These are phyloP conservation scores for Hypoxylon lienhwacheense DNA, from an alignment of 495 filamentous ascomycete genomes.

Conservation along the genomic window DNA sequence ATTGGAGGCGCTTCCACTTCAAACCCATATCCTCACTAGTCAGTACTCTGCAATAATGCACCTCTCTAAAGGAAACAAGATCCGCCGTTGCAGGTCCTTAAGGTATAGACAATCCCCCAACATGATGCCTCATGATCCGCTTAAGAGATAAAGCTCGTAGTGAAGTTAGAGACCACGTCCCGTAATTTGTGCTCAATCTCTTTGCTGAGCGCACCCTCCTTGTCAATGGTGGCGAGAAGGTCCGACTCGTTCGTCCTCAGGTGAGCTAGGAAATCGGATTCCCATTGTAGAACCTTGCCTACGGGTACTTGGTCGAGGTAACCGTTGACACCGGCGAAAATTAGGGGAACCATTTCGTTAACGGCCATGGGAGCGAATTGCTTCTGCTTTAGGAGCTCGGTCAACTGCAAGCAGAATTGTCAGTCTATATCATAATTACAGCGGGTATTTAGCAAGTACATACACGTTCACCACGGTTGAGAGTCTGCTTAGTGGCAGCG, in stretches of 20 bases:
- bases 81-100: conserved; percentile 37
- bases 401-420: conserved; percentile 56
- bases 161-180: conserved; percentile 78
- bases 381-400: conserved; percentile 99
- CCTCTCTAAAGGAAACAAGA: conserved; percentile 51
- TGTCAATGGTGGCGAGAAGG: conserved; percentile 83
- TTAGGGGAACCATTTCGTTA: conserved; percentile 98
- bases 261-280: conserved; percentile 89
- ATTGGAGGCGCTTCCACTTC: conserved; percentile 43
- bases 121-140: conserved; percentile 36
- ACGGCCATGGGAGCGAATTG: conserved; percentile 99
- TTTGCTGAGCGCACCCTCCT: conserved; percentile 95
- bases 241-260: conserved; percentile 86
- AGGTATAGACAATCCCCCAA: conserved; percentile 54
- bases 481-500: conserved; percentile 97
- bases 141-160: conserved; percentile 80
- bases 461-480: conserved; percentile 97
- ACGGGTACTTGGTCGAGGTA: conserved; percentile 85
- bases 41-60: conserved; percentile 45
- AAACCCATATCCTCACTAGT: conserved; percentile 44
- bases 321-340: conserved; percentile 99
- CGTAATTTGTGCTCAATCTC: conserved; percentile 86
- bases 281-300: conserved; percentile 83
- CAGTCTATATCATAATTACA: conserved; percentile 29
- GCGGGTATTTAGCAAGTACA: conserved; percentile 39